Evolutionary conservation across 139 green algal species (phyloP), one percentile per base, ranked within the genome.

Genomic region (Chlorella sp.): DNA sequence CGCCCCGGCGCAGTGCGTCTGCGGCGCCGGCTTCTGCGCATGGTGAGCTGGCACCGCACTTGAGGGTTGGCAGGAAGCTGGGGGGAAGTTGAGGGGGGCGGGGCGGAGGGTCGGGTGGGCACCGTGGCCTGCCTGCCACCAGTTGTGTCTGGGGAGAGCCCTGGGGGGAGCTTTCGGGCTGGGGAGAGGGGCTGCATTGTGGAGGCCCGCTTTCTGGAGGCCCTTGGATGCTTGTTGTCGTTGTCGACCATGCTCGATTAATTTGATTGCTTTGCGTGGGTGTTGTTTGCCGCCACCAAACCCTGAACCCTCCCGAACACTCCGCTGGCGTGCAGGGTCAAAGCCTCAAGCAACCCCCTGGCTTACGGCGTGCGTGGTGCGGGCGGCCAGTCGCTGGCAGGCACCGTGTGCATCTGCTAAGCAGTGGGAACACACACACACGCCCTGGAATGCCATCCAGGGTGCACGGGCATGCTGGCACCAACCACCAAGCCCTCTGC

Each of bases 381-480:
- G 0, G 83, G 83, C 61, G 37, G 37, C 83, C 36, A 12, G 14
- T 36, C 83, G 53, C 83, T 87, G 36, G 60, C 53, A 37, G 60
- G 83, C 83, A 79, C 36, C 66, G 39, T 78, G 24, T 87, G 83
- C 83, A 22, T 53, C 83, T 87, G 83, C 83, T 87, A 64, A 87
- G 48, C 48, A 57, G 48, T 57, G 48, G 48, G 48, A 5, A 57
- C 7, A 57, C 48, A 9, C 48, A 5, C 9, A 57, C 48, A 5
- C 48, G 9, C 48, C 48, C 48, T 57, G 48, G 48, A 5, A 57
- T 5, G 48, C 48, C n/a, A n/a, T n/a, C n/a, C n/a, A n/a, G n/a
- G n/a, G n/a, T n/a, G n/a, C n/a, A n/a, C n/a, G n/a, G n/a, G n/a
- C n/a, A n/a, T n/a, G n/a, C n/a, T n/a, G n/a, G n/a, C n/a, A n/a